Evolutionary conservation across 371 early-diverging fungal species (phyloP).

Genomic region (Mortierella sp.): DNA sequence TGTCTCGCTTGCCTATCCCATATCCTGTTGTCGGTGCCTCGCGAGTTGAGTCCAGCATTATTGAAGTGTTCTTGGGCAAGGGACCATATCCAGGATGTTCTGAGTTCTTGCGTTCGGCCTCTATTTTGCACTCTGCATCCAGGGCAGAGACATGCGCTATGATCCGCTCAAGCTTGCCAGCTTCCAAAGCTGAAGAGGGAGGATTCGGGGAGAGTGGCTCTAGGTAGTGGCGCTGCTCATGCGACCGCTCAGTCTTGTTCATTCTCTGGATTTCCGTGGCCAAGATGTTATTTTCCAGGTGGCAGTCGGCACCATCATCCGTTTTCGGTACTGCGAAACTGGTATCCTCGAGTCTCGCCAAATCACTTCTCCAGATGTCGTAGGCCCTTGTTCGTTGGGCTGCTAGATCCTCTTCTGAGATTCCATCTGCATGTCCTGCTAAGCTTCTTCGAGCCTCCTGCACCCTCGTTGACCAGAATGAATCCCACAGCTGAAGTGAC

Average conservation of each 20-base stretch:
- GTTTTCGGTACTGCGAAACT: slow-evolving; percentile 20
- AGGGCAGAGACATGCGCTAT: neutral
- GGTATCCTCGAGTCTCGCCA: slow-evolving; percentile 21
- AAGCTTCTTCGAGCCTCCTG: slow-evolving; percentile 4
- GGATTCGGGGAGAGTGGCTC: neutral
- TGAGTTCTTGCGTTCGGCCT: neutral
- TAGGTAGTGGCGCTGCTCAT: slow-evolving; percentile 30
- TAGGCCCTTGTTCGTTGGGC: neutral
- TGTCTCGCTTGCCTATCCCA: slow-evolving; percentile 41
- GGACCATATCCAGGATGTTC: slow-evolving; percentile 48
- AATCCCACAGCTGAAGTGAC: slow-evolving; percentile 10
- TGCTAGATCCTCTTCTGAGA: neutral
- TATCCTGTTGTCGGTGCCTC: slow-evolving; percentile 21
- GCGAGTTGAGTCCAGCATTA: slow-evolving; percentile 29
- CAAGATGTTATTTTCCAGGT: too few species aligned
- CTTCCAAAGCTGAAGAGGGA: neutral
- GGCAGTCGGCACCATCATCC: neutral
- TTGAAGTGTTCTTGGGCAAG: slow-evolving; percentile 27
- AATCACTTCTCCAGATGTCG: slow-evolving; percentile 22
- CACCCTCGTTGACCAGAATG: slow-evolving; percentile 20
- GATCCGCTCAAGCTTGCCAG: neutral
- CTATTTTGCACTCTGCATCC: neutral
- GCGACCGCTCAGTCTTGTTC: slow-evolving; percentile 22
- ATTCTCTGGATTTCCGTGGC: slow-evolving; percentile 23
- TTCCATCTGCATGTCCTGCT: neutral